phyloP scores from a whole-genome alignment of 208 protist species.

The Leishmania gerbilli region DNA sequence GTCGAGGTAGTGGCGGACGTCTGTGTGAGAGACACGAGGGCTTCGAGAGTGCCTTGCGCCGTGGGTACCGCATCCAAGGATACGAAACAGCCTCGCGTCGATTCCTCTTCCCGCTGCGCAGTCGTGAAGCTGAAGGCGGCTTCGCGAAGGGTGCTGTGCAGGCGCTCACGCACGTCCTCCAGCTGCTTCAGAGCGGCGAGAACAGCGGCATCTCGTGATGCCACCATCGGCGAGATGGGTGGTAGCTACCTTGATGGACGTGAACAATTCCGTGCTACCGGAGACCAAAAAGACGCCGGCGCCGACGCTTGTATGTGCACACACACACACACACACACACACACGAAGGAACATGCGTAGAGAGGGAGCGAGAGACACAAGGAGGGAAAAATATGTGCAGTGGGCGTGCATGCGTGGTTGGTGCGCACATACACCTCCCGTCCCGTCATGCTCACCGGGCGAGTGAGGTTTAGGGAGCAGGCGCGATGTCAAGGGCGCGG shows the following conservation, averaged over 20 bases:
- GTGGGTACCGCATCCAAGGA: slow-evolving; percentile 53
- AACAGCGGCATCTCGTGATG: slow-evolving; percentile 18
- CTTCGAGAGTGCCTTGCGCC: slow-evolving; percentile 21
- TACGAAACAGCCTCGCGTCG: slow-evolving; percentile 45
- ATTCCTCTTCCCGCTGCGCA: slow-evolving; percentile 55
- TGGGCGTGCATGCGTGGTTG: not conserved
- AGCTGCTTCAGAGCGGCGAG: slow-evolving; percentile 38
- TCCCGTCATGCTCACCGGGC: too few relatives aligned
- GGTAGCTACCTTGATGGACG: not conserved
- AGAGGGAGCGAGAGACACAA: slow-evolving; percentile 12
- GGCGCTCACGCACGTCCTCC: slow-evolving; percentile 35
- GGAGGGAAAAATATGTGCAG: not conserved
- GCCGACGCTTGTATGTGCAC: not conserved
- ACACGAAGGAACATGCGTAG: not conserved
- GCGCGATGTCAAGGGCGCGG: not conserved
- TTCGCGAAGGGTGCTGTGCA: slow-evolving; percentile 55
- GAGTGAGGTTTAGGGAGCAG: not conserved
- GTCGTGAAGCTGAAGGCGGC: slow-evolving; percentile 53
- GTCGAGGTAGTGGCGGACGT: not conserved
- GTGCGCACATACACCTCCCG: not conserved
- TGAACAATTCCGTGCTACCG: not conserved
- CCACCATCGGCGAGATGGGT: not conserved
- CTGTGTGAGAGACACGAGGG: slow-evolving; percentile 25
- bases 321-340: not conserved
- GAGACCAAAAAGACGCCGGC: not conserved